Conservation (phyloP, 1,284 basidiomycete species). For the Cryptococcus jaspeensis region DNA sequence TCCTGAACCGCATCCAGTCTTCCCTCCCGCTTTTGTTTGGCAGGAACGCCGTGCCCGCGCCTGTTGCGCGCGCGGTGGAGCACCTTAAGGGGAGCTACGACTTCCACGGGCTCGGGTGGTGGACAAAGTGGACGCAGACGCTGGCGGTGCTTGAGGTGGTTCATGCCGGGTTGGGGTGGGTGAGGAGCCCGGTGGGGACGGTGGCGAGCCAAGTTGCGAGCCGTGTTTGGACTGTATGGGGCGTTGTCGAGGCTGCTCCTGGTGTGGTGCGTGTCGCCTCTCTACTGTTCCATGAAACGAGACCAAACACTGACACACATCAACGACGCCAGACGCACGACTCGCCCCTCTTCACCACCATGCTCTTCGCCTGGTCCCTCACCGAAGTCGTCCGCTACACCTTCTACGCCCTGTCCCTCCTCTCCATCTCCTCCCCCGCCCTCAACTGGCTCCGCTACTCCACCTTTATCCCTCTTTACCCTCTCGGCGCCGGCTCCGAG, state of each 20-base stretch:
- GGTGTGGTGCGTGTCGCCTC: slow-evolving; percentile 32
- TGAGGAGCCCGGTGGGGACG: slow-evolving; percentile 78
- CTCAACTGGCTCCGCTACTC: slow-evolving; percentile 67
- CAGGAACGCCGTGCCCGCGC: slow-evolving; percentile 10
- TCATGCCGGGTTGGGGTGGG: slow-evolving; percentile 78
- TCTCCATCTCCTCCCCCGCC: slow-evolving; percentile 53
- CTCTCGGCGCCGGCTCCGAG: slow-evolving; percentile 85
- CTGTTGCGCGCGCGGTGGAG: slow-evolving; percentile 53
- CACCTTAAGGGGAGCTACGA: slow-evolving; percentile 55
- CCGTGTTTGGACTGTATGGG: slow-evolving; percentile 85
- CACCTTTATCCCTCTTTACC: slow-evolving; percentile 89
- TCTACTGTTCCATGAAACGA: background rate
- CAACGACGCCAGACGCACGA: slow-evolving; percentile 5
- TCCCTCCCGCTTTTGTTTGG: slow-evolving; percentile 31
- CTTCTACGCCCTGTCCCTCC: slow-evolving; percentile 76
- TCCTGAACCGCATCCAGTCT: slow-evolving; percentile 10
- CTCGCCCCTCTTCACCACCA: slow-evolving; percentile 75
- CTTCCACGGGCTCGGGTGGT: slow-evolving; percentile 57
- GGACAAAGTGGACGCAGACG: slow-evolving; percentile 74
- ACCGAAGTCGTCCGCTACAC: slow-evolving; percentile 91
- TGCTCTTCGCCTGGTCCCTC: slow-evolving; percentile 90
- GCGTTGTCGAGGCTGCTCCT: slow-evolving; percentile 63
- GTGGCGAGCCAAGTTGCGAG: slow-evolving; percentile 84
- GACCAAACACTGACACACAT: background rate
- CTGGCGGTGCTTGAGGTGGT: slow-evolving; percentile 76